Conservation (phyloP, 345 rosid genomes). For the Nephelium lappaceum region DNA sequence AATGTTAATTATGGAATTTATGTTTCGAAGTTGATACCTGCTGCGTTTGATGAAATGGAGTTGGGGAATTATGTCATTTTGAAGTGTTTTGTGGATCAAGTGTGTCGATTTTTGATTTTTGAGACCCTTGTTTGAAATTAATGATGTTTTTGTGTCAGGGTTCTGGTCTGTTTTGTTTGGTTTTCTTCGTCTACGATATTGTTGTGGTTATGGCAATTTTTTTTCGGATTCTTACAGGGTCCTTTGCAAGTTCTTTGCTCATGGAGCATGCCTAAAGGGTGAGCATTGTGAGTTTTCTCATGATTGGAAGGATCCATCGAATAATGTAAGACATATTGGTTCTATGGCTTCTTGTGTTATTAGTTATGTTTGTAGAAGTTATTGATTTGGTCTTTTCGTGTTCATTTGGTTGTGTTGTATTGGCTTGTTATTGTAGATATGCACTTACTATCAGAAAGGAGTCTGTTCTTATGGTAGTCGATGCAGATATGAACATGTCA, state of each 20-base stretch:
- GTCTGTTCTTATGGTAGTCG: conserved; percentile 77
- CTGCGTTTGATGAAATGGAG: not conserved
- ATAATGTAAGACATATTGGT: conserved; percentile 51
- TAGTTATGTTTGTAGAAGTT: not conserved
- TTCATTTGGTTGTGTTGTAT: conserved; percentile 3
- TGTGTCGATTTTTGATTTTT: not conserved
- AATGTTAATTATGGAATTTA: too few species aligned
- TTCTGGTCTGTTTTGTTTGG: not conserved
- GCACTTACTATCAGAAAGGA: conserved; percentile 94
- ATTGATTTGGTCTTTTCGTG: not conserved
- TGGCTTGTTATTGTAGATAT: conserved; percentile 52
- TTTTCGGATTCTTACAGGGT: conserved; percentile 42
- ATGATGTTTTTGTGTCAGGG: not conserved
- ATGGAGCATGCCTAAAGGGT: conserved; percentile 93
- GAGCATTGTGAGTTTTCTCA: conserved; percentile 93
- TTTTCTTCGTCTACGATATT: not conserved
- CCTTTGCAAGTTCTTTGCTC: conserved; percentile 85
- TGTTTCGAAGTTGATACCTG: too few species aligned
- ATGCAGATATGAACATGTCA: conserved; percentile 84
- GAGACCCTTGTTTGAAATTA: not conserved
- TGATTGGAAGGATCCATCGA: conserved; percentile 64
- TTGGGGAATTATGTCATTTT: not conserved
- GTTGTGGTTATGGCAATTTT: not conserved
- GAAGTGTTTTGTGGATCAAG: not conserved
- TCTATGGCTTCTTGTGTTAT: not conserved